phyloP scores from a whole-genome alignment of 805 yeast species.

The Hanseniaspora singularis region DNA sequence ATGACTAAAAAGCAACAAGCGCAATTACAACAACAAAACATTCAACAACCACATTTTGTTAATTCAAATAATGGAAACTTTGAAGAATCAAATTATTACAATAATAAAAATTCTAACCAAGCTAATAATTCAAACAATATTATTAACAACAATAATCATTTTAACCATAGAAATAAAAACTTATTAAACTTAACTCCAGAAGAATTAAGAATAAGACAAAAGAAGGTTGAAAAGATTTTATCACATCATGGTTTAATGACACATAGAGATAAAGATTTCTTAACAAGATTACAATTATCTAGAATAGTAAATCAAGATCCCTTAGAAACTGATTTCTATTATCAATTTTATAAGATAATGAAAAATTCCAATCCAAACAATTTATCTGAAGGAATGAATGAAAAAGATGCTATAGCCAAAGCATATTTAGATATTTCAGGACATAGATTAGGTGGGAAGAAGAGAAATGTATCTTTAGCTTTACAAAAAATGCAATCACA shows the following conservation, averaged over 20 bases:
- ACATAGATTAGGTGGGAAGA: slow-evolving; percentile 75
- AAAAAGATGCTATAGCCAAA: slow-evolving; percentile 73
- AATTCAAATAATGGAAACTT: neutral
- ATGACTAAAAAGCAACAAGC: slow-evolving; percentile 13
- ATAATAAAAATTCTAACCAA: neutral
- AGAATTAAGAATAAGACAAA: slow-evolving; percentile 62
- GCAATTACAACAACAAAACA: slow-evolving; percentile 7
- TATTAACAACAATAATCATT: slow-evolving; percentile 8
- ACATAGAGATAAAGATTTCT: slow-evolving; percentile 91
- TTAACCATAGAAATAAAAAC: slow-evolving; percentile 22
- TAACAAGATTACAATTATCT: slow-evolving; percentile 84
- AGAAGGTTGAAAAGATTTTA: slow-evolving; percentile 61
- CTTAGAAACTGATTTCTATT: slow-evolving; percentile 89
- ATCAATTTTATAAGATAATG: slow-evolving; percentile 76
- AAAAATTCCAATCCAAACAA: slow-evolving; percentile 34
- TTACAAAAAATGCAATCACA: slow-evolving; percentile 96
- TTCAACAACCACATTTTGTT: neutral
- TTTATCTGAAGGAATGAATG: slow-evolving; percentile 30
- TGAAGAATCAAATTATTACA: neutral
- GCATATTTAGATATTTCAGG: slow-evolving; percentile 87
- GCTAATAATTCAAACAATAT: too few species aligned
- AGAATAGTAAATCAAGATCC: slow-evolving; percentile 97
- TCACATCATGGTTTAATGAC: slow-evolving; percentile 90
- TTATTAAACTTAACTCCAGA: slow-evolving; percentile 45
- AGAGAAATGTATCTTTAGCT: slow-evolving; percentile 77